phyloP scores from a whole-genome alignment of 495 filamentous ascomycete genomes.

The Penicillium desertorum region DNA sequence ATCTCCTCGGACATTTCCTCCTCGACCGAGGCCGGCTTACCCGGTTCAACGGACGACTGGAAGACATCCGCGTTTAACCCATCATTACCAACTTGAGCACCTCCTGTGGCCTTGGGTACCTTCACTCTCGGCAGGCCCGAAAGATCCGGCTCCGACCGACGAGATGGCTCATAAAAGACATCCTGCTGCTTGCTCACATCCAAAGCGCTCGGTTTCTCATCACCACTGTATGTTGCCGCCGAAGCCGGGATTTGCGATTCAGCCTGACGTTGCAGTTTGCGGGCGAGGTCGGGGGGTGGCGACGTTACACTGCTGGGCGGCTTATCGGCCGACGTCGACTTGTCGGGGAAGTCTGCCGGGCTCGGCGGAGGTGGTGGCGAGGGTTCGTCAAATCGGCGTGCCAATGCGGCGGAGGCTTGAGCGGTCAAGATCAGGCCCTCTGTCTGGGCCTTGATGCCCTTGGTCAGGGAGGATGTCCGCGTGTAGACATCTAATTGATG shows the following conservation, averaged over 20 bases:
- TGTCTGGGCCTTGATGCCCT: conserved; percentile 61
- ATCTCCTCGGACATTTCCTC: conserved; percentile 55
- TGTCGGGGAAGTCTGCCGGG: conserved; percentile 19
- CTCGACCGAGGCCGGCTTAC: conserved; percentile 25
- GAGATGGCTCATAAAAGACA: conserved; percentile 56
- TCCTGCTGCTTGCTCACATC: conserved; percentile 54
- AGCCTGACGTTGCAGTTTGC: conserved; percentile 49
- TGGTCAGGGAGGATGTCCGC: conserved; percentile 71
- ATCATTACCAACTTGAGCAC: conserved; percentile 40
- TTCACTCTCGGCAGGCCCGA: conserved; percentile 60
- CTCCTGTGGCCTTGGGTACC: conserved; percentile 54
- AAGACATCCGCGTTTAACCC: conserved; percentile 60
- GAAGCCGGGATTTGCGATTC: conserved; percentile 59
- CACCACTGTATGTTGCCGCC: conserved; percentile 27
- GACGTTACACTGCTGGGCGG: conserved; percentile 6
- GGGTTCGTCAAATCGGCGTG: conserved; percentile 54
- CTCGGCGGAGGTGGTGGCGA: conserved; percentile 25
- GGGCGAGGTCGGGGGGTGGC: conserved; percentile 39
- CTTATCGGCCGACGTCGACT: conserved; percentile 18
- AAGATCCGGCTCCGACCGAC: conserved; percentile 41
- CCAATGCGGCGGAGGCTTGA: conserved; percentile 60
- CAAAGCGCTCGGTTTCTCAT: conserved; percentile 23
- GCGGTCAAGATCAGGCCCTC: conserved; percentile 63
- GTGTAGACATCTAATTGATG: conserved; percentile 77
- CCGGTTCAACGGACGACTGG: conserved; percentile 37